These are phyloP conservation scores for Amoeboaphelidium protococcarum DNA, from an alignment of 371 early-diverging fungal species.

Conservation along the genomic window DNA sequence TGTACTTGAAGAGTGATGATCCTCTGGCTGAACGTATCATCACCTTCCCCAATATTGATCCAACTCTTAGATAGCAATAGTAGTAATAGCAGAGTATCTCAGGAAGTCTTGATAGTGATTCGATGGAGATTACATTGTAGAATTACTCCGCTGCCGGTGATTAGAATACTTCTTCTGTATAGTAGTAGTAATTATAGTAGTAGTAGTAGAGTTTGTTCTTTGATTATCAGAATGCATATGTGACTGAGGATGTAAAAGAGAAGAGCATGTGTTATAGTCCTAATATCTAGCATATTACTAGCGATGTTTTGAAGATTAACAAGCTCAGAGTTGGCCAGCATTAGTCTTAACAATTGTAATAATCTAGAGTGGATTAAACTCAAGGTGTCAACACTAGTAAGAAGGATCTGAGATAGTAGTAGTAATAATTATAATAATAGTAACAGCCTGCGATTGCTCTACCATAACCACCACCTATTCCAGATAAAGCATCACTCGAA, in stretches of 20 bases:
- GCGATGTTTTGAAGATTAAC: neutral
- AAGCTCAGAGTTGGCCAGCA: neutral
- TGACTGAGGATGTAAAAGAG: neutral
- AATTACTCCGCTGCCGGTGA: too few species aligned
- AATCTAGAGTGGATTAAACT: neutral
- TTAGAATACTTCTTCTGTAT: too few species aligned
- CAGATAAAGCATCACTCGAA: neutral
- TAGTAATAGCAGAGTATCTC: too few species aligned
- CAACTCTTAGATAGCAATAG: too few species aligned
- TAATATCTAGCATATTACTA: neutral
- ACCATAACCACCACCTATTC: neutral
- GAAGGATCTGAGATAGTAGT: neutral
- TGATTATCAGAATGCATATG: neutral
- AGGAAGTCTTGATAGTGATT: neutral
- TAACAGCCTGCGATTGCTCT: neutral
- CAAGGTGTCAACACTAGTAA: neutral
- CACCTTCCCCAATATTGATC: too few species aligned
- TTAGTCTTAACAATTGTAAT: neutral
- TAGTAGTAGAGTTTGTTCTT: too few species aligned
- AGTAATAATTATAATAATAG: neutral
- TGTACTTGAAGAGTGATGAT: neutral
- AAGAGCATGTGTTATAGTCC: neutral
- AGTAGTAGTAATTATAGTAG: too few species aligned
- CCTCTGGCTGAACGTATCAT: neutral
- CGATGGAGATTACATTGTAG: too few species aligned